Conservation (phyloP, 2,329 filamentous ascomycete species). For the Paraphaeosphaeria sporulosa region DNA sequence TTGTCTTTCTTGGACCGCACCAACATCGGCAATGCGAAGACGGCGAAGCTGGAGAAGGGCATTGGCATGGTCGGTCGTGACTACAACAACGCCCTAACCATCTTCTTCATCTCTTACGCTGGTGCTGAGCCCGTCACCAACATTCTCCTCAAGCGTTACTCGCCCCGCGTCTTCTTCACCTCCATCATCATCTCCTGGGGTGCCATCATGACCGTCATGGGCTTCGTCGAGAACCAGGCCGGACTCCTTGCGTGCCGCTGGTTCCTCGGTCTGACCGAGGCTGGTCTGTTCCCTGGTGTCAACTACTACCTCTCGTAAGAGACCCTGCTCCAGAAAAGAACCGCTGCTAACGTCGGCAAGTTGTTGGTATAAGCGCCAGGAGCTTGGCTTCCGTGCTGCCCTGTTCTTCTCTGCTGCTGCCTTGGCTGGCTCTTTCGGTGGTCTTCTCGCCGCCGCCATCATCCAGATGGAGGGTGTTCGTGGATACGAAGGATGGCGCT, state of each 20-base stretch:
- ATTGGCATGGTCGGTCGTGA: conserved; percentile 60
- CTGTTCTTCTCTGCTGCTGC: conserved; percentile 68
- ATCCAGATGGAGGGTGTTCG: conserved; percentile 66
- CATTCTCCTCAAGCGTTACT: conserved; percentile 67
- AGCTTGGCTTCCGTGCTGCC: conserved; percentile 61
- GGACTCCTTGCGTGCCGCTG: conserved; percentile 47
- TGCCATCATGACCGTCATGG: conserved; percentile 59
- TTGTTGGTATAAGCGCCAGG: conserved; percentile 64
- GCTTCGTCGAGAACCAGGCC: conserved; percentile 51
- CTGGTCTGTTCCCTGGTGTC: conserved; percentile 49
- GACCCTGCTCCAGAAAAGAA: neutral
- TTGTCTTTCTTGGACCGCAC: conserved; percentile 50
- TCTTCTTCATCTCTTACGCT: conserved; percentile 68
- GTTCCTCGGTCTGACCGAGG: conserved; percentile 49
- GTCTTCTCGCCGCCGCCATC: conserved; percentile 65
- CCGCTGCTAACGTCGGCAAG: conserved; percentile 25
- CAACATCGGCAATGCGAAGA: conserved; percentile 56
- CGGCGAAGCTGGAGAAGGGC: conserved; percentile 41
- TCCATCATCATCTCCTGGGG: conserved; percentile 60
- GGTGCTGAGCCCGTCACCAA: conserved; percentile 64
- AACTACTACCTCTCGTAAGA: conserved; percentile 65
- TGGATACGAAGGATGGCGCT: conserved; percentile 52
- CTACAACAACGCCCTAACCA: conserved; percentile 69
- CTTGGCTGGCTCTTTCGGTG: conserved; percentile 67
- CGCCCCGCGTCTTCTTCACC: conserved; percentile 54